Base-by-base conservation (phyloP, 805 yeast genomes). In the Ogataea populi-albae region DNA sequence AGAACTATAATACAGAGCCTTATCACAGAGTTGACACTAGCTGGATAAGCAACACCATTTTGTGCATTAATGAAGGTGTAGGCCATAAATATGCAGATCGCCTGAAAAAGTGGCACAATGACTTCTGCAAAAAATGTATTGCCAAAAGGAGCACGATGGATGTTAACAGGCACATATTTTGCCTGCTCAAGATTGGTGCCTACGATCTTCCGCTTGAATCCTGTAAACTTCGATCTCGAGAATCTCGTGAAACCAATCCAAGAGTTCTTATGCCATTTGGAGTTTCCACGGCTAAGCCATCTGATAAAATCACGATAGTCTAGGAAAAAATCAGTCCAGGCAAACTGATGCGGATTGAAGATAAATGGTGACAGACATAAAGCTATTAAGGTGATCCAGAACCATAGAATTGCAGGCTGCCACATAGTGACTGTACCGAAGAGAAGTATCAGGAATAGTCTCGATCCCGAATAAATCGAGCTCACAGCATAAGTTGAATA, bases 201-300 rank as follows among this genome's bases (percentile, higher is more conserved):
- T 20, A 41, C 40, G 41, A 74, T 61, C 62, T 77, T 78, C 40
- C 85, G 71, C 70, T 88, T 89, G 72, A 77, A 88, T 41, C 99
- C 98, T 20, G 98, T 91, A 49, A 86, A 77, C 53, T 88, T 78
- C 7, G 96, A 86, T 62, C 99, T 77, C 4, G 88, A 74, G 43
- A 75, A 68, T 52, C 94, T 80, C 1, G 78, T 79, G 52, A 70
- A 81, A 2, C 77, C 79, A 35, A 81, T 73, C 98, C 98, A 89
- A 1, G 96, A 86, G 52, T 80, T 76, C 34, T 63, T 59, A 47
- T 77, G 80, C 69, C 75, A 75, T 46, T 68, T 69, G 14, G 78
- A 64, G 54, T 87, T 86, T 7, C 96, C 96, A 42, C 88, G 69
- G 3, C 81, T 77, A 32, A 91, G 57, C 97, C 97, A 89, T 40